phyloP scores from a whole-genome alignment of 345 rosid species.

The Eucalyptus brandiana region DNA sequence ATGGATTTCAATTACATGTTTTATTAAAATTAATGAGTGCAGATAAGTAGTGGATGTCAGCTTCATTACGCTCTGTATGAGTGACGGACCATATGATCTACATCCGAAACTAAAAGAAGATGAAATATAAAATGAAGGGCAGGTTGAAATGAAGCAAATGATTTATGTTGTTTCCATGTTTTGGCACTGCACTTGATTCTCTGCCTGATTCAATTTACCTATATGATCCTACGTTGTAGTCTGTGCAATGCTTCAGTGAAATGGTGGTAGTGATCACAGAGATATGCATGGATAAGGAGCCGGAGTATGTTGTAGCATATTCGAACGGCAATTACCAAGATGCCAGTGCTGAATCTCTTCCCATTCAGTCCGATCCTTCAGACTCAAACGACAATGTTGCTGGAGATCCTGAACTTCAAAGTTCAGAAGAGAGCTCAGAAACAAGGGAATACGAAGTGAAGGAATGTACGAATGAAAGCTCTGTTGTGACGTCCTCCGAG shows the following conservation, averaged over 20 bases:
- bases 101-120: background rate
- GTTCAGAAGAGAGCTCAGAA: slow-evolving; percentile 44
- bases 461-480: slow-evolving; percentile 58
- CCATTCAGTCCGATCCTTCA: slow-evolving; percentile 16
- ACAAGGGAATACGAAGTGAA: slow-evolving; percentile 68
- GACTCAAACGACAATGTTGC: slow-evolving; percentile 31
- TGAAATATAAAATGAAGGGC: background rate
- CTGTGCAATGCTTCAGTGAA: background rate
- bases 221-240: background rate
- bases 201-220: background rate
- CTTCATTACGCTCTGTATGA: background rate
- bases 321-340: slow-evolving; percentile 32
- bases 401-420: slow-evolving; percentile 27
- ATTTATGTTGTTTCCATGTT: background rate
- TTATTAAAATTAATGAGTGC: background rate
- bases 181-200: background rate
- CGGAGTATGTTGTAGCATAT: slow-evolving; percentile 40
- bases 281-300: slow-evolving; percentile 79
- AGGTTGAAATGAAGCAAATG: background rate
- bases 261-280: slow-evolving; percentile 51
- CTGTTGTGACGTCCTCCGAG: slow-evolving; percentile 26
- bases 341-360: slow-evolving; percentile 24
- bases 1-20: background rate
- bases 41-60: background rate
- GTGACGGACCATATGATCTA: background rate